phyloP scores from a whole-genome alignment of 441 rosid species.

The Omphalea diandra region DNA sequence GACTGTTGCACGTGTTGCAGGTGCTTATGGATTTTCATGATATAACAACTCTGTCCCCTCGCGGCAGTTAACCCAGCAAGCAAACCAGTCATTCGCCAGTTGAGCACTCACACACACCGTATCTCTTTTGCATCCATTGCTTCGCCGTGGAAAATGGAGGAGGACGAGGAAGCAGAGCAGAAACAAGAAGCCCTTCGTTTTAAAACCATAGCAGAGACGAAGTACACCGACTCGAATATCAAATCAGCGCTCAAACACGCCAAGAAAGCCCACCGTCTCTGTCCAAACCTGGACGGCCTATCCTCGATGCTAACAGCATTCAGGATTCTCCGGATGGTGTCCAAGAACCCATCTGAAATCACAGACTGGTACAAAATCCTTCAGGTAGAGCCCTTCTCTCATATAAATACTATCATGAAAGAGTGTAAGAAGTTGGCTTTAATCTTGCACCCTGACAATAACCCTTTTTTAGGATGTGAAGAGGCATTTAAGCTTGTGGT shows the following conservation, averaged over 20 bases:
- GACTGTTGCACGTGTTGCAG: no score
- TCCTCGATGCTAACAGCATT: conserved; percentile 67
- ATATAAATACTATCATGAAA: conserved; percentile 54
- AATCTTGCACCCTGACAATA: conserved; percentile 74
- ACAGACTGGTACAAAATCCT: conserved; percentile 71
- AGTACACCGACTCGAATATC: conserved; percentile 45
- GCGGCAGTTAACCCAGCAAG: no score
- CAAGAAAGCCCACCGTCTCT: conserved; percentile 56
- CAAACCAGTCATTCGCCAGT: no score
- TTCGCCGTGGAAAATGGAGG: conserved; percentile 34
- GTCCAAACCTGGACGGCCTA: conserved; percentile 54
- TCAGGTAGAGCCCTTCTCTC: conserved; percentile 87
- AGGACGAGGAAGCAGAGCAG: conserved; percentile 29
- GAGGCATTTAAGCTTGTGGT: conserved; percentile 85
- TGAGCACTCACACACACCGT: no score
- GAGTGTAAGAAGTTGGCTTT: conserved; percentile 76
- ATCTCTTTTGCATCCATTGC: no score
- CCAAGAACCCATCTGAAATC: conserved; percentile 27
- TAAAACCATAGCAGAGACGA: conserved; percentile 52
- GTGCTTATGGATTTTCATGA: no score
- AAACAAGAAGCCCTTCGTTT: conserved; percentile 49
- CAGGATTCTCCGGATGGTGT: conserved; percentile 45
- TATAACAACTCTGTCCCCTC: no score
- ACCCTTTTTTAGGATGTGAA: conserved; percentile 58
- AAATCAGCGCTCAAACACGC: conserved; percentile 62